Base-by-base conservation (phyloP, 2,329 filamentous ascomycete genomes). In the Trichoderma polysporum region DNA sequence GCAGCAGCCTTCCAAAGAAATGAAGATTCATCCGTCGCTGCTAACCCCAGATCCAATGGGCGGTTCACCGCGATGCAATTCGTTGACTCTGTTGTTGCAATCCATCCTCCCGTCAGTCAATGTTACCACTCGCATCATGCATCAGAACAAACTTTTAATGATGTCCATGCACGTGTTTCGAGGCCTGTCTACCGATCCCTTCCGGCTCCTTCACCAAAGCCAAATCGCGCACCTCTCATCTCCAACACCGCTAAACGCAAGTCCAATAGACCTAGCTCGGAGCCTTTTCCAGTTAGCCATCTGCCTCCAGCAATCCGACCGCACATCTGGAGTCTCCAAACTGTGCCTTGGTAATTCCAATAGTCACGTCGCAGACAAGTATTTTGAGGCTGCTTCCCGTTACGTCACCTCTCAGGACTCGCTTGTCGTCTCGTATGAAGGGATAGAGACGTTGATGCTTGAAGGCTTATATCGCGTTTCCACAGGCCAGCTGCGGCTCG, bases 121-220 rank as follows among this genome's bases (percentile, higher is more conserved):
- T 33, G 25, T 62, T 22, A 62, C 59, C 47, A 25, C 59, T 19
- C 59, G 59, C 27, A 62, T 62, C 47, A 62, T 62, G 59, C 59
- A 62, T 10, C 59, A 53, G 4, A 62, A 62, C 47, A 62, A 53
- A 33, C 33, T 53, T 1, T 39, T 62, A 2, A 53, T 62, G 47
- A 62, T 62, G 59, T 62, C 59, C 2, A 62, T 62, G 59, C 59
- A 62, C n/a, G 59, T 62, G 4, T 62, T 62, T 29, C 59, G 47
- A 52, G 59, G 59, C 35, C 2, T 62, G 17, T 62, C 59, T 12
- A 53, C 47, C 3, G 59, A 62, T 22, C 59, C 49, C 22, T 52
- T 62, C 1, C 59, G 47, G 17, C n/a, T 35, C 13, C 8, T 15
- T 4, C 22, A 37, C 5, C 59, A 35, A 22, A 22, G 45, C 8